phyloP scores from a whole-genome alignment of 1,284 basidiomycete species.

The Earliella scabrosa region DNA sequence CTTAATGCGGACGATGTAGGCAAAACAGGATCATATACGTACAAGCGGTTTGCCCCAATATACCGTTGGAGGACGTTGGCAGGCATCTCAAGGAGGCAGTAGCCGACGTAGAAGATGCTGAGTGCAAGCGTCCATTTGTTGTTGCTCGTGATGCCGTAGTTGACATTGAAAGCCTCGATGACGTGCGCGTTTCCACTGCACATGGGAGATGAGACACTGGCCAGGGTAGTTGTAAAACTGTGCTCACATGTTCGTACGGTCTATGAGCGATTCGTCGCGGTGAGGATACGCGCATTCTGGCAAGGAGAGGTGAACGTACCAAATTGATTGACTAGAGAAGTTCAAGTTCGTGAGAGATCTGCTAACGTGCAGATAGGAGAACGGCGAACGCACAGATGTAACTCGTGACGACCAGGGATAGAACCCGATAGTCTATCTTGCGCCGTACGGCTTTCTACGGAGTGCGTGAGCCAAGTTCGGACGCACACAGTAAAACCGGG shows the following conservation, averaged over 20 bases:
- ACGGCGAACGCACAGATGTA: slow-evolving; percentile 47
- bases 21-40: slow-evolving; percentile 15
- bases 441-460: slow-evolving; percentile 43
- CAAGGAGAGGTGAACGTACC: slow-evolving; percentile 34
- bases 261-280: slow-evolving; percentile 35
- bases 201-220: not conserved
- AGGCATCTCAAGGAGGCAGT: slow-evolving; percentile 62
- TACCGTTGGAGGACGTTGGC: slow-evolving; percentile 58
- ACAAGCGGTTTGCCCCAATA: slow-evolving; percentile 63
- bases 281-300: not conserved
- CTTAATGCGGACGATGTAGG: too few species aligned
- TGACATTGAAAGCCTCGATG: slow-evolving; percentile 53
- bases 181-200: slow-evolving; percentile 58
- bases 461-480: not conserved
- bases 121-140: slow-evolving; percentile 58
- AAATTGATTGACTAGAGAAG: slow-evolving; percentile 55
- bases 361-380: not conserved
- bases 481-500: not conserved
- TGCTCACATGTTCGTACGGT: slow-evolving; percentile 57
- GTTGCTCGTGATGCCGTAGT: slow-evolving; percentile 54
- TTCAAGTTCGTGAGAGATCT: not conserved
- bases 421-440: slow-evolving; percentile 52
- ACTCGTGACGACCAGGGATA: slow-evolving; percentile 51
- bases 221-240: too few species aligned
- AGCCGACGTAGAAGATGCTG: slow-evolving; percentile 62